Percentiles rank a stretch among this genome's conserved stretches.
Evolutionary conservation across 768 basidiomycete genomes (phyloP).

Genomic region (Royoungia palumana): DNA sequence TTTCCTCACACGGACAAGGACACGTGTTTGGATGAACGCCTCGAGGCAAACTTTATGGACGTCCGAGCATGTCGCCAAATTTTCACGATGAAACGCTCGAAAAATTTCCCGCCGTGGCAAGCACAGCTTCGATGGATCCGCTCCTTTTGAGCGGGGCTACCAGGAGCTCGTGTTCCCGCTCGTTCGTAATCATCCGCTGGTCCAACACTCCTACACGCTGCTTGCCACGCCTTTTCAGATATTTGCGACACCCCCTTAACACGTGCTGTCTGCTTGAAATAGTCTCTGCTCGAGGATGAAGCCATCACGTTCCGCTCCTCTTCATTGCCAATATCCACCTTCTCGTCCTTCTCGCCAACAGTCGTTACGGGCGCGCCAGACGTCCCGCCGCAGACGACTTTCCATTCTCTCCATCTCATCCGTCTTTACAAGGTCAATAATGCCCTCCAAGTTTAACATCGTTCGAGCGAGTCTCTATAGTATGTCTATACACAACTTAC

Average conservation of each 20-base stretch:
- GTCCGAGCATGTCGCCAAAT: too few species aligned
- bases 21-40: conserved; percentile 17
- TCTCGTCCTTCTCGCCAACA: conserved; percentile 23
- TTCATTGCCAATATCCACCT: conserved; percentile 24
- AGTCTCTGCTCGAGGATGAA: conserved; percentile 29
- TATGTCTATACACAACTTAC: conserved; percentile 29
- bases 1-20: too few species aligned
- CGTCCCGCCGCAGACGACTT: conserved; percentile 34
- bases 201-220: conserved; percentile 20
- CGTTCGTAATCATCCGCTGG: conserved; percentile 9
- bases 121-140: conserved; percentile 20
- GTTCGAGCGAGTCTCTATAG: conserved; percentile 67
- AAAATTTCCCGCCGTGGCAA: conserved; percentile 16
- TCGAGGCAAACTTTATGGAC: conserved; percentile 17
- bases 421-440: conserved; percentile 39
- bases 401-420: conserved; percentile 27
- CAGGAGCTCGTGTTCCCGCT: conserved; percentile 26
- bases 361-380: conserved; percentile 24
- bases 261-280: conserved; percentile 24
- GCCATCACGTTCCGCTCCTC: conserved; percentile 21
- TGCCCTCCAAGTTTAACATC: conserved; percentile 72
- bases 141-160: conserved; percentile 25
- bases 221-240: conserved; percentile 30
- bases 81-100: conserved; percentile 11
- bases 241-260: conserved; percentile 23